These are phyloP conservation scores for Aegilops sharonensis DNA, from an alignment of 176 grass and related monocot genomes.

Conservation along the genomic window DNA sequence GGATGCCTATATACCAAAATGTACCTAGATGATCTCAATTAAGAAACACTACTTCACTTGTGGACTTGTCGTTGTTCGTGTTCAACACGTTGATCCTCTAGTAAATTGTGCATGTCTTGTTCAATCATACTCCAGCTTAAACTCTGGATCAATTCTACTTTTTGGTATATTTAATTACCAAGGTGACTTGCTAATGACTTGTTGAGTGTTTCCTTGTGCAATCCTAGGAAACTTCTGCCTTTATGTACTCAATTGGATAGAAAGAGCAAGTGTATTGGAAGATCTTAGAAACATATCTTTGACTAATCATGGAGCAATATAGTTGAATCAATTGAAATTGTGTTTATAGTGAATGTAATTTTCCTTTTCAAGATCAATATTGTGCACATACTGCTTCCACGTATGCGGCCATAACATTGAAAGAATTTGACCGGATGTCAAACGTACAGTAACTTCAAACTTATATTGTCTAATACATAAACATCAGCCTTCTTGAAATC, in stretches of 20 bases:
- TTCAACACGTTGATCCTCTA: slow-evolving; percentile 11
- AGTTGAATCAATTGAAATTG: background rate
- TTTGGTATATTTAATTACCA: background rate
- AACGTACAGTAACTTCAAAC: background rate
- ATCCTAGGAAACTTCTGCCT: background rate
- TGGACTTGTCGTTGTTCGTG: slow-evolving; percentile 20
- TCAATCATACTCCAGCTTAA: background rate
- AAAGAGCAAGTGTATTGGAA: background rate
- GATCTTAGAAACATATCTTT: background rate
- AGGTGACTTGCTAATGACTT: slow-evolving; percentile 11
- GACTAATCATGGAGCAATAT: background rate
- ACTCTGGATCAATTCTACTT: background rate
- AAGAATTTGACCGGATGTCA: background rate
- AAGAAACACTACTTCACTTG: slow-evolving; percentile 5
- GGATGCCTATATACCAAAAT: background rate
- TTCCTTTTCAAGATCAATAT: background rate
- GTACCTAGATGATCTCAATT: background rate
- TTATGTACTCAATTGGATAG: background rate
- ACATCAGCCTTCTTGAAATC: background rate
- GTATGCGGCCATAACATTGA: background rate
- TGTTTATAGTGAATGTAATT: background rate
- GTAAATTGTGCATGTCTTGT: slow-evolving; percentile 19
- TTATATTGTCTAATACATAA: background rate
- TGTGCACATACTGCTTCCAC: background rate
- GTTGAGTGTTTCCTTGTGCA: slow-evolving; percentile 22